Base-by-base conservation (phyloP, 148 eudicot genomes). In the Rhododendron molle region DNA sequence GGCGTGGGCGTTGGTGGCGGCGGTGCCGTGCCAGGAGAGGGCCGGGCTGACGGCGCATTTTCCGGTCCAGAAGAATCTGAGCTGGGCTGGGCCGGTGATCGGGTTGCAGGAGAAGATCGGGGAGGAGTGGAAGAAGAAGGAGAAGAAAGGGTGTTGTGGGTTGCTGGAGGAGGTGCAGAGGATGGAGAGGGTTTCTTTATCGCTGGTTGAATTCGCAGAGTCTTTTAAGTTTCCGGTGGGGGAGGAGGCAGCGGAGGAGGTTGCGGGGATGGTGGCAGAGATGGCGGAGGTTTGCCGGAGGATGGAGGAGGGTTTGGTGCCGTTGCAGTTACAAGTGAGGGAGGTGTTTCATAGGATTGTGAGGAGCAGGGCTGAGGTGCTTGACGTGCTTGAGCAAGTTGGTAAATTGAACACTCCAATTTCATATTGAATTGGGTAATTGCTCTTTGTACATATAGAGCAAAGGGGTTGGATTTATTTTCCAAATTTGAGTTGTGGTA, bases 101-200 rank as follows among this genome's bases (percentile, higher is more conserved):
- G 88, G 89, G 83, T 86, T 97, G 74, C 96, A 93, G 21, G 99
- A 97, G 80, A 97, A 93, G 85, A 95, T 97, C 28, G 94, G 90
- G 3, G 99, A 97, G 83, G 98, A 97, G 71, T 94, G 95, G 99
- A 95, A 94, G 91, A 94, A 88, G 87, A 95, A 94, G 89, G 99
- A 95, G 89, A 97, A 94, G 91, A 95, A 91, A 79, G 96, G 96
- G 77, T 86, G 88, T 0, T 87, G 87, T 36, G 99, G 99, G 23
- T 86, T 97, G 62, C 86, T 97, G 94, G 93, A 92, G 44, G 99
- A 97, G 86, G 86, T 91, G 12, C 95, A 90, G 58, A 92, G 84
- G 82, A 85, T 94, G 83, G 98, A 93, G 90, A 95, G 88, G 56
- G 36, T 88, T 34, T 93, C 94, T 1, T 88, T 84, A 9, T 86